Conservation (phyloP, 2,329 filamentous ascomycete genomes). For the Ilyonectria robusta region DNA sequence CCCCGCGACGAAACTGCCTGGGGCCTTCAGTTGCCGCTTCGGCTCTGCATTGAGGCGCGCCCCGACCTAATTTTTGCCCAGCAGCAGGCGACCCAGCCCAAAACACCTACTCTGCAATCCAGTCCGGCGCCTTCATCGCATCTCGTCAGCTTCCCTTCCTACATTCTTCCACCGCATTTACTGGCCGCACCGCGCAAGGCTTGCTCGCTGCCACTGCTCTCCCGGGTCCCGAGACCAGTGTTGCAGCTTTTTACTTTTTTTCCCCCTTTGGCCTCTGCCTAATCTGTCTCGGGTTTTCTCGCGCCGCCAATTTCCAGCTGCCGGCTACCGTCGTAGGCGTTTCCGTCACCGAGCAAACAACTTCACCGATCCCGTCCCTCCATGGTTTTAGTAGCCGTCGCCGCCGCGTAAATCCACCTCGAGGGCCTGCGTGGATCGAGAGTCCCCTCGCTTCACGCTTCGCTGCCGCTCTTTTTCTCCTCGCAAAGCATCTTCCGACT, state of each 20-base stretch:
- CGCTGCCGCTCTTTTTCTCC: slow-evolving; percentile 27
- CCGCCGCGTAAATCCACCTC: slow-evolving; percentile 30
- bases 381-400: slow-evolving; percentile 40
- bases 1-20: slow-evolving; percentile 18
- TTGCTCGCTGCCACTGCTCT: slow-evolving; percentile 3
- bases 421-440: slow-evolving; percentile 41
- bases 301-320: slow-evolving; percentile 9
- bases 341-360: slow-evolving; percentile 17
- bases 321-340: slow-evolving; percentile 17
- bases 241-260: slow-evolving; percentile 16
- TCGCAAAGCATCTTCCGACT: slow-evolving; percentile 24
- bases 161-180: slow-evolving; percentile 22
- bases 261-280: slow-evolving; percentile 11
- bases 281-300: slow-evolving; percentile 22
- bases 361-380: slow-evolving; percentile 18
- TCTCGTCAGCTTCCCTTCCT: slow-evolving; percentile 29
- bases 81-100: slow-evolving; percentile 24
- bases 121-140: slow-evolving; percentile 23
- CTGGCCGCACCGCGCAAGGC: slow-evolving; percentile 7
- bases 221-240: neutral
- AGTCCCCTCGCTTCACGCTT: slow-evolving; percentile 34
- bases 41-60: slow-evolving; percentile 24
- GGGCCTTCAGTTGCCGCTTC: slow-evolving; percentile 3
- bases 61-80: slow-evolving; percentile 31
- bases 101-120: slow-evolving; percentile 25